Evolutionary conservation across 306 rosid genomes (phyloP).

Genomic region (Spatholobus suberectus): DNA sequence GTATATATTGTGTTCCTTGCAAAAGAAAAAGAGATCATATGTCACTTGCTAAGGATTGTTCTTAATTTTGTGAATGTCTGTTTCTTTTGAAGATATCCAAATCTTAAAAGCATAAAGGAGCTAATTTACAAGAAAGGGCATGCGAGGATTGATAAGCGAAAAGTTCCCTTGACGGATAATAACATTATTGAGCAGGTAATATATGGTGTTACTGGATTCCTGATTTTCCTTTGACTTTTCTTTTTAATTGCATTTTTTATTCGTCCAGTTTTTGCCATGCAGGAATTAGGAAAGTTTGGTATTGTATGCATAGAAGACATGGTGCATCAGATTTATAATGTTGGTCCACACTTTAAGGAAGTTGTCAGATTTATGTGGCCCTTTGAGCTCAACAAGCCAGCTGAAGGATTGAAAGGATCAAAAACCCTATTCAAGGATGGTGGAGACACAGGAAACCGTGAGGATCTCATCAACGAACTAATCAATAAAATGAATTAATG

Average conservation of each 20-base stretch:
- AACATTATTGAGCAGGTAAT: conserved; percentile 81
- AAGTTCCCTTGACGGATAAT: conserved; percentile 92
- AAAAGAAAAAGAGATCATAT: no score
- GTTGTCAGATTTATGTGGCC: conserved; percentile 76
- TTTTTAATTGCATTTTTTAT: neutral
- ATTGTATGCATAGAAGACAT: conserved; percentile 87
- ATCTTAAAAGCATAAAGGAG: conserved; percentile 78
- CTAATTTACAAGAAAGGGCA: conserved; percentile 79
- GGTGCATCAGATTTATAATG: conserved; percentile 73
- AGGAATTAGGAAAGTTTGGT: conserved; percentile 76
- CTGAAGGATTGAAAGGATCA: conserved; percentile 64
- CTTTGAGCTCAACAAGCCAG: conserved; percentile 74
- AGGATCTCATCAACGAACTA: conserved; percentile 76
- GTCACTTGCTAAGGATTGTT: neutral
- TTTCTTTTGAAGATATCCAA: conserved; percentile 70
- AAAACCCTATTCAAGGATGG: conserved; percentile 69
- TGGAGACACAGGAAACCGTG: conserved; percentile 86
- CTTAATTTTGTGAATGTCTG: conserved; percentile 24
- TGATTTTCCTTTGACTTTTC: neutral
- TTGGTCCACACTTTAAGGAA: conserved; percentile 87
- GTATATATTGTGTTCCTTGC: neutral
- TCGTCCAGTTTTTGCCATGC: conserved; percentile 19
- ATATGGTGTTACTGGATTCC: neutral
- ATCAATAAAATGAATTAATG: conserved; percentile 76
- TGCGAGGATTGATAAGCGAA: conserved; percentile 62